A percentile compares a stretch with the other conserved stretches of the same genome.
Evolutionary conservation across 306 rosid species (phyloP).

Genomic region (Amphicarpaea edgeworthii): DNA sequence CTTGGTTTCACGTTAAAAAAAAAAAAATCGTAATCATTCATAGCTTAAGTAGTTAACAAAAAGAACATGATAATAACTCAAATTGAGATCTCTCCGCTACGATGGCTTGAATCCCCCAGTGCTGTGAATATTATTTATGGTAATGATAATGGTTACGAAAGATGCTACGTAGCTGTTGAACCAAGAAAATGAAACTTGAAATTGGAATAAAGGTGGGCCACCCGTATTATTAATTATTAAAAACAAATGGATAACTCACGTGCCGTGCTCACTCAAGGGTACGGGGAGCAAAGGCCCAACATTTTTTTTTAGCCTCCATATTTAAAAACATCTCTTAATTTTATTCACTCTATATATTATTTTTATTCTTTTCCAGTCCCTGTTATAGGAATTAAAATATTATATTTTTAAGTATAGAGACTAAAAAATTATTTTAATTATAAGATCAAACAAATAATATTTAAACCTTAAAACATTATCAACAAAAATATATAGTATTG

Average conservation of each 20-base stretch:
- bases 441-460: too few relatives aligned
- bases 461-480: neutral
- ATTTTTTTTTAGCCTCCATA: too few relatives aligned
- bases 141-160: neutral
- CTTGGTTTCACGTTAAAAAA: neutral
- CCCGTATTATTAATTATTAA: neutral
- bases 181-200: neutral
- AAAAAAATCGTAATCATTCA: neutral
- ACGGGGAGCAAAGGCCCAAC: neutral
- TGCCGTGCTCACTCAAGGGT: constrained; percentile 28
- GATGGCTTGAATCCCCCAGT: neutral
- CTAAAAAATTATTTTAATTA: too few relatives aligned
- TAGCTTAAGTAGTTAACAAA: neutral
- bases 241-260: constrained; percentile 24
- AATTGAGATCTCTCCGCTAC: neutral
- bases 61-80: neutral
- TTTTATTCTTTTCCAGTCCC: too few relatives aligned
- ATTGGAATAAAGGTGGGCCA: constrained; percentile 1
- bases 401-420: too few relatives aligned
- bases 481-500: neutral
- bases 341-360: too few relatives aligned
- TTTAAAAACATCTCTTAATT: too few relatives aligned
- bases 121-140: neutral
- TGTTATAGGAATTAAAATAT: too few relatives aligned
- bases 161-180: neutral